phyloP scores from a whole-genome alignment of 2,329 filamentous ascomycete genomes.

The Fusarium miscanthi region DNA sequence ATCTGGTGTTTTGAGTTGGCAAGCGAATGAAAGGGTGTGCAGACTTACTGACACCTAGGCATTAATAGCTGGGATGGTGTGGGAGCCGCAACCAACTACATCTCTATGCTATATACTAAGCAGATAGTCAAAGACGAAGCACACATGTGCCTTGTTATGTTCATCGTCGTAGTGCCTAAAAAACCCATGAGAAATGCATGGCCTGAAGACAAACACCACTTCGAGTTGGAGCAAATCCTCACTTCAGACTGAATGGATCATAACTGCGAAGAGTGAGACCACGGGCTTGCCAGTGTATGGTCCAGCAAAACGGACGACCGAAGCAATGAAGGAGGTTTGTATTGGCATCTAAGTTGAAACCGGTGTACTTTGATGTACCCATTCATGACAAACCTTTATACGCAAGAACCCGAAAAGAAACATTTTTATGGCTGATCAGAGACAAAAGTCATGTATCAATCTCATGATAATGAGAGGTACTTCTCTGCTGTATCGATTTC shows the following conservation, averaged over 20 bases:
- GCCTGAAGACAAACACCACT: neutral
- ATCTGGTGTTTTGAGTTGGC: constrained; percentile 67
- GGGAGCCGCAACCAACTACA: constrained; percentile 3
- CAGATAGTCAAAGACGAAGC: neutral
- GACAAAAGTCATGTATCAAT: neutral
- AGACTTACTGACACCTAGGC: neutral
- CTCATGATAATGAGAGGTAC: neutral
- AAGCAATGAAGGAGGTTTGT: neutral
- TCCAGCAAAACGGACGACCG: neutral
- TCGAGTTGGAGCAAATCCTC: neutral
- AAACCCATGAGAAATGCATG: neutral
- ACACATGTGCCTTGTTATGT: neutral
- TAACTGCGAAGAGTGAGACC: neutral
- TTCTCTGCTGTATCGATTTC: neutral
- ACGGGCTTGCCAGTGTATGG: neutral
- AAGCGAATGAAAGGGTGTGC: neutral
- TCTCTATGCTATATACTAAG: neutral
- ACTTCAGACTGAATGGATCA: neutral
- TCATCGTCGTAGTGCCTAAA: neutral
- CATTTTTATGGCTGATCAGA: neutral
- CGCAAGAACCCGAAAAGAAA: neutral
- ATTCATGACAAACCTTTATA: neutral
- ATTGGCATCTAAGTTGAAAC: neutral
- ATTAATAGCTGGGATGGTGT: neutral
- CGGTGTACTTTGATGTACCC: neutral